Conservation (phyloP, 306 rosid genomes). For the Carpinus fangiana region DNA sequence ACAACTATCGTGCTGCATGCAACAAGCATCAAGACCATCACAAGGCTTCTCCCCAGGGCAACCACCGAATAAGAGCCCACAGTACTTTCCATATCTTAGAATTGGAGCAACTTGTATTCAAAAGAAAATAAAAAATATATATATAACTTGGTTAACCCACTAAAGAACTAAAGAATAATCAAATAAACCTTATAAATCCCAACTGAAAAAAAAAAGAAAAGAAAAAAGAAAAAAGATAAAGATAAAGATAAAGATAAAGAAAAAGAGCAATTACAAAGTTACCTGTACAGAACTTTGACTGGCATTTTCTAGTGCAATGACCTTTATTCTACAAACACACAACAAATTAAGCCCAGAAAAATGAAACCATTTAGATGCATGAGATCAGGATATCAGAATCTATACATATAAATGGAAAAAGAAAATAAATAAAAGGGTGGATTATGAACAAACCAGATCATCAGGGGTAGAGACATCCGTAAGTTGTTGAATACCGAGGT, state of each 20-base stretch:
- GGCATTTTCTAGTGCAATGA: slow-evolving; percentile 75
- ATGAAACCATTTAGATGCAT: background rate
- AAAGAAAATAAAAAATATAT: background rate
- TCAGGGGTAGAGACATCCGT: slow-evolving; percentile 50
- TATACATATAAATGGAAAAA: background rate
- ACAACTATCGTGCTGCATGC: slow-evolving; percentile 87
- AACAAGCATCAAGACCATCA: slow-evolving; percentile 91
- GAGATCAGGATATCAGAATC: background rate
- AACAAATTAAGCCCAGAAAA: background rate
- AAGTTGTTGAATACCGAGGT: slow-evolving; percentile 62
- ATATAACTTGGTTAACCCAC: background rate
- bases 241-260: no score
- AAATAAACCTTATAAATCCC: background rate
- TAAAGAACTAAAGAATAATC: background rate
- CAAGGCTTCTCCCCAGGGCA: slow-evolving; percentile 95
- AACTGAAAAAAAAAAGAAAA: background rate
- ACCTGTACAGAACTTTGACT: slow-evolving; percentile 93
- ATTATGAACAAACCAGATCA: slow-evolving; percentile 41
- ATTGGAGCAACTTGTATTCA: slow-evolving; percentile 69
- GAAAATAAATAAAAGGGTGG: background rate
- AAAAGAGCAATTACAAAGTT: background rate
- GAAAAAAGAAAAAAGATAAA: no score
- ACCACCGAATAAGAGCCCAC: slow-evolving; percentile 87
- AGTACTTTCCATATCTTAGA: slow-evolving; percentile 88
- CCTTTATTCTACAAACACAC: slow-evolving; percentile 57